Conservation (phyloP, 75 land plant genomes). For the Isoetes taiwanensis region DNA sequence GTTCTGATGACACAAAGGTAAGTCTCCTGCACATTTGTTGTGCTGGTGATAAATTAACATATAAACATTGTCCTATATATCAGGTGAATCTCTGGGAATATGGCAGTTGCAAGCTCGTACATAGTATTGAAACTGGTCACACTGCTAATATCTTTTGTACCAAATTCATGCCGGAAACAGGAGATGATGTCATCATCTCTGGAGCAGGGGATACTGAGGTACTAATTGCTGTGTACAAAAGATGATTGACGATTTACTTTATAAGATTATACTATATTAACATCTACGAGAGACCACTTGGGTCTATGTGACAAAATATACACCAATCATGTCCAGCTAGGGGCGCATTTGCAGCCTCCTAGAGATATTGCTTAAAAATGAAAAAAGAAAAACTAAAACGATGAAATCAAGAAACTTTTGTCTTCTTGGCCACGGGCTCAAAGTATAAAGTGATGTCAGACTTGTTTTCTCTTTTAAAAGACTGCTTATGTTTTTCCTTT, state of each 20-base stretch:
- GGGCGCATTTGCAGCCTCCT: no score
- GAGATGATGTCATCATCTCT: conserved; percentile 85
- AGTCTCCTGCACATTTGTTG: background rate
- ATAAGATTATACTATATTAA: background rate
- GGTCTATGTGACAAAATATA: no score
- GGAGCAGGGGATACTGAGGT: conserved; percentile 98
- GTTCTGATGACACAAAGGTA: background rate
- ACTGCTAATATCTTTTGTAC: conserved; percentile 85
- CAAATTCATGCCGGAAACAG: conserved; percentile 87
- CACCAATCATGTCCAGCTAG: no score
- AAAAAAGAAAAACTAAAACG: no score
- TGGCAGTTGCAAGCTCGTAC: conserved; percentile 36
- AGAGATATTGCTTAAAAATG: no score
- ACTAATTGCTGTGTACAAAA: background rate
- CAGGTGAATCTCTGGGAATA: conserved; percentile 94
- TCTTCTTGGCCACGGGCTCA: no score
- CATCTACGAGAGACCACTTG: background rate
- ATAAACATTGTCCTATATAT: no score
- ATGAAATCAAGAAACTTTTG: no score
- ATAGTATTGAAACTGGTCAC: conserved; percentile 81
- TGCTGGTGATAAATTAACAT: background rate
- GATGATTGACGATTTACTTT: background rate
- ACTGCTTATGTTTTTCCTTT: background rate
- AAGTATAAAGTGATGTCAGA: no score
- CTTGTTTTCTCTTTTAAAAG: background rate